Percentiles rank a stretch among this genome's conserved stretches.
These are phyloP conservation scores for Leishmania braziliensis DNA, from an alignment of 208 protist genomes.

Conservation along the genomic window DNA sequence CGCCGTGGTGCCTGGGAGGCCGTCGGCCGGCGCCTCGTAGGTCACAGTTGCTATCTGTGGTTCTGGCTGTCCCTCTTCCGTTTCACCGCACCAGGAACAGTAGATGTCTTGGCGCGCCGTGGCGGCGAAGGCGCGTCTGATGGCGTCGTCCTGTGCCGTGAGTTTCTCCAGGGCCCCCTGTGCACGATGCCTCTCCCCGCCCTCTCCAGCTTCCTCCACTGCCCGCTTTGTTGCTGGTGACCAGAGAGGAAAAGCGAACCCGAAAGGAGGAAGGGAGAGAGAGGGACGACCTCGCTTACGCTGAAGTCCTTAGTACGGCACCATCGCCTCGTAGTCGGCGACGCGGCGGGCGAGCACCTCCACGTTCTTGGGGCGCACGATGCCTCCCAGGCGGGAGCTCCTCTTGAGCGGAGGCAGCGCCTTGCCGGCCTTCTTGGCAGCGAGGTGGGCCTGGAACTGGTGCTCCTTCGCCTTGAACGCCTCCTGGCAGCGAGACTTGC, in stretches of 20 bases:
- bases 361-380: conserved; percentile 75
- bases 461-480: conserved; percentile 89
- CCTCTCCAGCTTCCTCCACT: background rate
- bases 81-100: too few species aligned
- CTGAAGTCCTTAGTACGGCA: conserved; percentile 62
- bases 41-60: too few species aligned
- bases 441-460: conserved; percentile 69
- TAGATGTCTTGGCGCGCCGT: too few species aligned
- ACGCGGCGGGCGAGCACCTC: conserved; percentile 79
- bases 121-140: too few species aligned
- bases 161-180: too few species aligned
- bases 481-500: conserved; percentile 92
- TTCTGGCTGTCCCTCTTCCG: too few species aligned
- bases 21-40: too few species aligned
- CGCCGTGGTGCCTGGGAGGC: too few species aligned
- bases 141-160: too few species aligned
- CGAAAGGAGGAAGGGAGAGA: background rate
- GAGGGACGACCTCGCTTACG: background rate
- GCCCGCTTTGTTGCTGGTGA: background rate
- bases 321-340: conserved; percentile 88
- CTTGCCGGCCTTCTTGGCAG: conserved; percentile 86
- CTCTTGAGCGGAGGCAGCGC: conserved; percentile 66
- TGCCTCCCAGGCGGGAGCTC: conserved; percentile 73
- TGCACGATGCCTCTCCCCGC: too few species aligned
- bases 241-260: background rate